These are phyloP conservation scores for Cladosporium sp. DNA, from an alignment of 2,329 filamentous ascomycete genomes.

Conservation along the genomic window DNA sequence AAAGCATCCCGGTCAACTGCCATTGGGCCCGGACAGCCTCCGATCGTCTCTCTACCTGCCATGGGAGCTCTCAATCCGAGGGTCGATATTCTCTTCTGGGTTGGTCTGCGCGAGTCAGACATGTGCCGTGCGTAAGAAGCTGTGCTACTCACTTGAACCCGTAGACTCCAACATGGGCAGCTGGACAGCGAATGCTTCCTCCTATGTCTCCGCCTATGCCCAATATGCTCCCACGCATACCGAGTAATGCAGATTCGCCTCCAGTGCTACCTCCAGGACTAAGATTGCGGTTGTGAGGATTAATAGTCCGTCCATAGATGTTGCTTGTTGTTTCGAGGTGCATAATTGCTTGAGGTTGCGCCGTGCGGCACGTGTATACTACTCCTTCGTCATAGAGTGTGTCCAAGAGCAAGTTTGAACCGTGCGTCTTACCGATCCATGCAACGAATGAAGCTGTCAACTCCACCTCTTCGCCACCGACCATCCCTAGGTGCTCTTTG, in stretches of 20 bases:
- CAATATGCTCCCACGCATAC: constrained; percentile 15
- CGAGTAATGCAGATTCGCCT: constrained; percentile 57
- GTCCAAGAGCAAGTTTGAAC: constrained; percentile 49
- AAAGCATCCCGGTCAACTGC: constrained; percentile 12
- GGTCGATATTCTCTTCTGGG: constrained; percentile 8
- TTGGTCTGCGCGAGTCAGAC: constrained; percentile 4
- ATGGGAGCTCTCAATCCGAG: constrained; percentile 6
- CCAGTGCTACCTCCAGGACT: constrained; percentile 57
- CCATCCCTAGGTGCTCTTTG: constrained; percentile 55
- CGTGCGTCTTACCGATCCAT: constrained; percentile 50
- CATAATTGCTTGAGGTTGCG: constrained; percentile 57
- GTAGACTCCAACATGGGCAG: constrained; percentile 50
- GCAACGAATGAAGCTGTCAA: constrained; percentile 43
- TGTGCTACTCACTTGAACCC: constrained; percentile 43
- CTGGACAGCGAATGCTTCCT: constrained; percentile 51
- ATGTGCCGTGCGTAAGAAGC: too few species aligned
- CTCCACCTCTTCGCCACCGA: constrained; percentile 46
- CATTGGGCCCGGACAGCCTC: constrained; percentile 13
- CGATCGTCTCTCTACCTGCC: constrained; percentile 12
- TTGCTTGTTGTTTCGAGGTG: constrained; percentile 55
- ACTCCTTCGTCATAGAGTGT: constrained; percentile 50
- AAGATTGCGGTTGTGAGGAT: constrained; percentile 54
- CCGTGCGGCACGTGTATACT: constrained; percentile 55
- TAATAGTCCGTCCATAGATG: constrained; percentile 54
- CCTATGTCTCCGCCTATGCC: constrained; percentile 55